These are phyloP conservation scores for Boletus hoseneyae DNA, from an alignment of 1,284 basidiomycete species.

Conservation along the genomic window DNA sequence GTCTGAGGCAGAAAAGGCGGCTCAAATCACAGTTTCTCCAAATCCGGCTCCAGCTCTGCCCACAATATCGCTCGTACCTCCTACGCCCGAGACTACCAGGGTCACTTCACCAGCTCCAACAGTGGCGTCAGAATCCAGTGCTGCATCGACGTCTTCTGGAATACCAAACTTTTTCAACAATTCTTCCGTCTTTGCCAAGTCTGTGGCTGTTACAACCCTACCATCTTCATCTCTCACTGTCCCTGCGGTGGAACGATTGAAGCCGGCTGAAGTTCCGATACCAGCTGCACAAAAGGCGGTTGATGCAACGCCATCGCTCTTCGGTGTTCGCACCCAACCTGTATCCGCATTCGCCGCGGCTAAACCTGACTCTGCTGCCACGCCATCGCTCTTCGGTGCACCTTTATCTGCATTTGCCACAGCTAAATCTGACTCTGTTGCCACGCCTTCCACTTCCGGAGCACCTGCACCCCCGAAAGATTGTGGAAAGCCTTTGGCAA, in stretches of 20 bases:
- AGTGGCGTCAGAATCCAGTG: slow-evolving; percentile 4
- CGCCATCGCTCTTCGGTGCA: slow-evolving; percentile 15
- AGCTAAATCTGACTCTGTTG: slow-evolving; percentile 7
- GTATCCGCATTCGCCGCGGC: slow-evolving; percentile 12
- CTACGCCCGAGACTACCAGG: slow-evolving; percentile 28
- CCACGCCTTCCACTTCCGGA: slow-evolving; percentile 8
- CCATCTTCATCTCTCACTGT: slow-evolving; percentile 8
- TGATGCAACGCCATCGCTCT: slow-evolving; percentile 15
- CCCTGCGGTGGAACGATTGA: slow-evolving; percentile 12
- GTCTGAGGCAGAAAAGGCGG: slow-evolving; percentile 4
- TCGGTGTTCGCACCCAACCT: slow-evolving; percentile 17
- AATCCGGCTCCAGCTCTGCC: slow-evolving; percentile 14
- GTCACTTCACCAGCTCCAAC: slow-evolving; percentile 18
- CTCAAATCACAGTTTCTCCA: slow-evolving; percentile 2
- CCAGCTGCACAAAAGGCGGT: slow-evolving; percentile 6
- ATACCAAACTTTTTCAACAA: slow-evolving; percentile 53
- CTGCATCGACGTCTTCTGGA: slow-evolving; percentile 14
- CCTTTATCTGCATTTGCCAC: slow-evolving; percentile 14
- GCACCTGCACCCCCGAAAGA: slow-evolving; percentile 18
- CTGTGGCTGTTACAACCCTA: slow-evolving; percentile 15
- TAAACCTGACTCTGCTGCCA: slow-evolving; percentile 6
- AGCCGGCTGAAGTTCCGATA: slow-evolving; percentile 15
- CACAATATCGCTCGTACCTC: slow-evolving; percentile 28
- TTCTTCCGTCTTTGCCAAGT: slow-evolving; percentile 35
- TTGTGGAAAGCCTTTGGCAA: slow-evolving; percentile 10